A percentile compares a stretch with the other conserved stretches of the same genome.
These are phyloP conservation scores for Xylariaceae sp. DNA, from an alignment of 2,329 filamentous ascomycete species.

Conservation along the genomic window DNA sequence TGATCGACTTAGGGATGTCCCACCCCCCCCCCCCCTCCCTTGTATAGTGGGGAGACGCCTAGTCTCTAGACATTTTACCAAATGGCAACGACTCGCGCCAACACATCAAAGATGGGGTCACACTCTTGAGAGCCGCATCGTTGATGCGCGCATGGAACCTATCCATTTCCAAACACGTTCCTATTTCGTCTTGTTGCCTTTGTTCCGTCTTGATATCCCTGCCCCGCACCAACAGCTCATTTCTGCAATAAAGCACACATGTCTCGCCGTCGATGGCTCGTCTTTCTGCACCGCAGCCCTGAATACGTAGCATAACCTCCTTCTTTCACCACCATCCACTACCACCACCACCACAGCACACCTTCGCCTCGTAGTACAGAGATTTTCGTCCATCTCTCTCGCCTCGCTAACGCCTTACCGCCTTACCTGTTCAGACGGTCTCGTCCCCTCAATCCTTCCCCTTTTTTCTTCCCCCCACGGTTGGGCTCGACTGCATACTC, in stretches of 20 bases:
- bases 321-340: slow-evolving; percentile 24
- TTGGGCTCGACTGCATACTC: slow-evolving; percentile 53
- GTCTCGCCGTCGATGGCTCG: slow-evolving; percentile 53
- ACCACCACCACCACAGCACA: slow-evolving; percentile 36
- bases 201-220: slow-evolving; percentile 40
- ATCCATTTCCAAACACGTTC: slow-evolving; percentile 29
- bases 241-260: slow-evolving; percentile 62
- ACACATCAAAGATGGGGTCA: slow-evolving; percentile 74
- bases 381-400: slow-evolving; percentile 28
- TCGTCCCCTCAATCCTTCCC: slow-evolving; percentile 32
- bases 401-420: slow-evolving; percentile 32
- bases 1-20: slow-evolving; percentile 44
- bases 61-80: slow-evolving; percentile 60
- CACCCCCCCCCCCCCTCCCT: slow-evolving; percentile 29
- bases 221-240: slow-evolving; percentile 46
- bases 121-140: slow-evolving; percentile 63
- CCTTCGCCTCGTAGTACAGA: slow-evolving; percentile 37
- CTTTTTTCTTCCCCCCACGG: slow-evolving; percentile 37
- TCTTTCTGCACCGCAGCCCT: slow-evolving; percentile 44
- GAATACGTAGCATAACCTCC: slow-evolving; percentile 45
- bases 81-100: slow-evolving; percentile 85
- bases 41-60: slow-evolving; percentile 56
- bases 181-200: slow-evolving; percentile 33
- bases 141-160: slow-evolving; percentile 53
- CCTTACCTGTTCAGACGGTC: slow-evolving; percentile 32